Evolutionary conservation across 257 asterid genomes (phyloP).

Genomic region (Misopates orontium): DNA sequence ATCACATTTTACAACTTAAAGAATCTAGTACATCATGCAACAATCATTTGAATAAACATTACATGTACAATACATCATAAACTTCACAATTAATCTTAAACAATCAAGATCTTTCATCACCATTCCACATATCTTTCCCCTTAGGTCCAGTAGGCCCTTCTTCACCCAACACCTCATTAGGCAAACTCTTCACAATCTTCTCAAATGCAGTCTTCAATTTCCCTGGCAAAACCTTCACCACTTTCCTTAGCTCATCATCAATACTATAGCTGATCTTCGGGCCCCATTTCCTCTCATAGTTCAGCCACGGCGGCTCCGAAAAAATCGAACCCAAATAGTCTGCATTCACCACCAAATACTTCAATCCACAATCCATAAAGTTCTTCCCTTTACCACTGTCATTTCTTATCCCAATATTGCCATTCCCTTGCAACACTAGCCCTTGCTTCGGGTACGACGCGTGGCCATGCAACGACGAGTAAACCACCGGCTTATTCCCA

Average conservation of each 20-base stretch:
- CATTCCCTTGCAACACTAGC: conserved; percentile 54
- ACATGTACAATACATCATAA: not conserved
- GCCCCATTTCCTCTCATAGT: conserved; percentile 77
- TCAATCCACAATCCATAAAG: conserved; percentile 46
- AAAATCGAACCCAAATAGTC: conserved; percentile 42
- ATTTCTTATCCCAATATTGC: conserved; percentile 61
- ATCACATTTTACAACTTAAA: not conserved
- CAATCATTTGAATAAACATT: too few relatives aligned
- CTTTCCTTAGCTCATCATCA: conserved; percentile 52
- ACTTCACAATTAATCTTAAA: not conserved
- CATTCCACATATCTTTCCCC: conserved; percentile 73
- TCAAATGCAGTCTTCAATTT: conserved; percentile 43
- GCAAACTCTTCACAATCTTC: conserved; percentile 47
- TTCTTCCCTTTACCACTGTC: conserved; percentile 54
- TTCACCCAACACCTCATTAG: conserved; percentile 72
- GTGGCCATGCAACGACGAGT: conserved; percentile 79
- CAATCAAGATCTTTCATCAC: conserved; percentile 61
- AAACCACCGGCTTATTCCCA: conserved; percentile 55
- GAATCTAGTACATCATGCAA: too few relatives aligned
- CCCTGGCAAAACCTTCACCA: conserved; percentile 60
- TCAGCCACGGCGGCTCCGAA: conserved; percentile 67
- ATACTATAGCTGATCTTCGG: conserved; percentile 58
- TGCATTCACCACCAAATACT: conserved; percentile 39
- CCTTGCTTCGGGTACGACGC: conserved; percentile 60
- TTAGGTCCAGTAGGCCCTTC: conserved; percentile 91